Evolutionary conservation across 1,284 basidiomycete genomes (phyloP), one percentile per base, ranked within the genome.

Genomic region (Entoloma clypeatum): DNA sequence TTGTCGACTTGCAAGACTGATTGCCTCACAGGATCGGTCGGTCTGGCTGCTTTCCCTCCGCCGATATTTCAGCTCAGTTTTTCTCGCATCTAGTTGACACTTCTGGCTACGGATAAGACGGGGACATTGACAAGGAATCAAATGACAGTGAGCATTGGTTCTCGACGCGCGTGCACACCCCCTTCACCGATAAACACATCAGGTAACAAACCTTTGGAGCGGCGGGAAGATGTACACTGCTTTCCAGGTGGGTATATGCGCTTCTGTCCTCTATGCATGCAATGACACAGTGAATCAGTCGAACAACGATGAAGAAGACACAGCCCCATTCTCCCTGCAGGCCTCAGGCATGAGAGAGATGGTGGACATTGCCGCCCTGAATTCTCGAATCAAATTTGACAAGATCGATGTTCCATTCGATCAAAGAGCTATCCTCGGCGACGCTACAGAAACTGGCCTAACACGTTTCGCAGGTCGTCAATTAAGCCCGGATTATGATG

Each of bases 41-140:
- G 38, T 52, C 32, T 26, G 40, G 32, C 41, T 28, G 38, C 31
- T 22, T 18, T 45, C 39, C n/a, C n/a, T 41, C 19, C 8, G 43
- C 14, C 33, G 31, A 28, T 31, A 10, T 32, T 45, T 31, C 13
- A 21, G 23, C 24, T 44, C 41, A 37, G 45, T 8, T 3, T n/a
- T 38, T 25, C 21, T 14, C 32, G n/a, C n/a, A n/a, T n/a, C 14
- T 42, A 77, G 74, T 59, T 82, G 36, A 83, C 80, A 1, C 68
- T 85, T 16, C 63, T 86, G 14, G 81, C 81, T 13, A 84, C 82
- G 4, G 83, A 86, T 58, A 86, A 86, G 62, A 87, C 83, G 1
- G 84, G 83, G 7, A 87, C 84, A 7, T 62, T 87, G 35, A 87
- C 84, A 8, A 64, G 77, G 33, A 86, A 86, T 57, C 78, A 82